Evolutionary conservation across 495 filamentous ascomycete genomes (phyloP).

Genomic region (Xylaria cubensis): DNA sequence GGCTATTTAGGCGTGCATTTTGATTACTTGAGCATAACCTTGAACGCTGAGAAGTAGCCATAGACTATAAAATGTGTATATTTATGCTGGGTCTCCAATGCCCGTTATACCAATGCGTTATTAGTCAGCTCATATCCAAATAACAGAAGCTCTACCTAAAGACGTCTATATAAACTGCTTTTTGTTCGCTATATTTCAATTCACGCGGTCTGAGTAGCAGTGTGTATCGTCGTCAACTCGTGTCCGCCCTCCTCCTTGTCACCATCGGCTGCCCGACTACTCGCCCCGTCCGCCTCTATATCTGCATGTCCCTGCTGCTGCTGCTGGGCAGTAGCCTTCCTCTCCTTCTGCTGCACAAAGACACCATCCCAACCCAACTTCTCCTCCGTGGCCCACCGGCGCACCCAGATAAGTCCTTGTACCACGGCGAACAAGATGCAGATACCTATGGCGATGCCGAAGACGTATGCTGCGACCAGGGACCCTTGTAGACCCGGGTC

Average conservation of each 20-base stretch:
- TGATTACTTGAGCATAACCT: background rate
- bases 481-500: slow-evolving; percentile 55
- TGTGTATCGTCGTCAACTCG: background rate
- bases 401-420: slow-evolving; percentile 51
- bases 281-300: background rate
- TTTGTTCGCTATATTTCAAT: background rate
- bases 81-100: background rate
- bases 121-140: background rate
- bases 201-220: background rate
- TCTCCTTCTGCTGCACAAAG: slow-evolving; percentile 28
- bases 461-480: slow-evolving; percentile 61
- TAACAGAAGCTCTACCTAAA: background rate
- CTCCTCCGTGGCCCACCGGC: slow-evolving; percentile 59
- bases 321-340: background rate
- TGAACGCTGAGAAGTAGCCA: background rate
- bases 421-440: slow-evolving; percentile 67
- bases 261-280: background rate
- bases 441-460: slow-evolving; percentile 69
- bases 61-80: background rate
- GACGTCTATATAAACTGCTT: background rate
- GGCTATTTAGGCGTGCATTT: background rate
- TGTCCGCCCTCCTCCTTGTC: slow-evolving; percentile 16
- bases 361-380: slow-evolving; percentile 56
- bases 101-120: background rate
- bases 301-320: too few relatives aligned